Evolutionary conservation across 2,329 filamentous ascomycete species (phyloP), one percentile per base, ranked within the genome.

Genomic region (Lecanoromycetidae sp.): DNA sequence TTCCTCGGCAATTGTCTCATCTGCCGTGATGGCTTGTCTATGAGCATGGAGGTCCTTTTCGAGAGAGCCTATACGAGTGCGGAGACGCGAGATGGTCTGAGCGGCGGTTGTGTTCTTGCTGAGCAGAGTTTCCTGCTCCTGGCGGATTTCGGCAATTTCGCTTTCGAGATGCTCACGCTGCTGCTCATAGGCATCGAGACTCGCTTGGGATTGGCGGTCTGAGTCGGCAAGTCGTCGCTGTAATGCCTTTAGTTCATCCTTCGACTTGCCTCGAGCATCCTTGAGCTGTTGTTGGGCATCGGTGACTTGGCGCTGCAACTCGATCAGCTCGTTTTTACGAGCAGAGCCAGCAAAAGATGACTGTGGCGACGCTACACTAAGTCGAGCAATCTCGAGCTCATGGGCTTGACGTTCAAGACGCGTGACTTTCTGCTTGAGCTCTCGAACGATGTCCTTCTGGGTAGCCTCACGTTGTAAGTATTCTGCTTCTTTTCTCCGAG

Each of bases 341-440:
- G 63, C 71, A 1, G 75, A 75, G n/a, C 69, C 69, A 39, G 66
- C 66, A n/a, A 61, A 56, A 7, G 74, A 76, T 2, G 70, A 65
- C 20, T 63, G 66, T 25, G 70, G 69, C 15, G 72, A 72, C 33
- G 56, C 59, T 9, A 54, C 46, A 20, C 65, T 66, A 49, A 70
- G 66, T 43, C 69, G 63, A 30, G 53, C 56, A 46, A 57, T 58
- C 47, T 79, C 72, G 5, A 75, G 70, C 49, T 87, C 78, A 54
- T 84, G 79, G 4, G 81, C 68, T 49, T 81, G 76, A 33, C 74
- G 74, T 59, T 86, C 82, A 13, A 87, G 71, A 29, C 84, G 77
- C 2, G 73, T 68, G 40, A 86, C 72, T 48, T 80, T 75, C 39
- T 74, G 71, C 60, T 82, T 83, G 49, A 84, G 72, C 17, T 69